A percentile compares a stretch with the other conserved stretches of the same genome.
phyloP scores from a whole-genome alignment of 208 protist genomes.

The Leishmania guyanensis region DNA sequence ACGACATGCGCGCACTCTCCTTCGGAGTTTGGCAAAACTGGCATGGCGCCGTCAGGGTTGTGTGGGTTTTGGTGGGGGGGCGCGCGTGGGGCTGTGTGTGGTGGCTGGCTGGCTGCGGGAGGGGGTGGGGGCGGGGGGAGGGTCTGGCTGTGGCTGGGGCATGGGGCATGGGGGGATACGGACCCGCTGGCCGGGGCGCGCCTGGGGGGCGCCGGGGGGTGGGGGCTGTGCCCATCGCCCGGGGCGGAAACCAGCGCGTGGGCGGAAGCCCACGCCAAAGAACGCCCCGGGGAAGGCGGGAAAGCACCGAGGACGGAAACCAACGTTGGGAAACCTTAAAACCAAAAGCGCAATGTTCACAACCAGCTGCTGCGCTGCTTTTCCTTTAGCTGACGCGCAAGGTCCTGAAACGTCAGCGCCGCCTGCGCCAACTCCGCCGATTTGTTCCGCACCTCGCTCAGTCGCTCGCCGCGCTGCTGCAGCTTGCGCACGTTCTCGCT shows the following conservation, averaged over 20 bases:
- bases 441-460: slow-evolving; percentile 60
- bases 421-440: slow-evolving; percentile 71
- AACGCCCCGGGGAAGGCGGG: neutral
- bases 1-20: slow-evolving; percentile 26
- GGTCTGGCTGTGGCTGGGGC: too few relatives aligned
- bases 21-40: neutral
- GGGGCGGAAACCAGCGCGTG: too few relatives aligned
- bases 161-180: too few relatives aligned
- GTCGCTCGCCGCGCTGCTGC: slow-evolving; percentile 69
- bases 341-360: slow-evolving; percentile 23
- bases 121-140: neutral
- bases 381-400: slow-evolving; percentile 75
- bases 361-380: slow-evolving; percentile 81
- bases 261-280: too few relatives aligned
- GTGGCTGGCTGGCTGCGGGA: neutral
- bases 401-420: slow-evolving; percentile 73
- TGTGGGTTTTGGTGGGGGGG: neutral
- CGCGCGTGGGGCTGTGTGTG: neutral
- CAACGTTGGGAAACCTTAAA: neutral
- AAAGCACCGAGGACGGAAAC: neutral
- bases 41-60: neutral
- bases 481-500: slow-evolving; percentile 73
- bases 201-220: too few relatives aligned
- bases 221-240: too few relatives aligned
- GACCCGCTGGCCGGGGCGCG: too few relatives aligned